Base-by-base conservation (phyloP, 2,329 filamentous ascomycete genomes). In the Scytalidium sp. region DNA sequence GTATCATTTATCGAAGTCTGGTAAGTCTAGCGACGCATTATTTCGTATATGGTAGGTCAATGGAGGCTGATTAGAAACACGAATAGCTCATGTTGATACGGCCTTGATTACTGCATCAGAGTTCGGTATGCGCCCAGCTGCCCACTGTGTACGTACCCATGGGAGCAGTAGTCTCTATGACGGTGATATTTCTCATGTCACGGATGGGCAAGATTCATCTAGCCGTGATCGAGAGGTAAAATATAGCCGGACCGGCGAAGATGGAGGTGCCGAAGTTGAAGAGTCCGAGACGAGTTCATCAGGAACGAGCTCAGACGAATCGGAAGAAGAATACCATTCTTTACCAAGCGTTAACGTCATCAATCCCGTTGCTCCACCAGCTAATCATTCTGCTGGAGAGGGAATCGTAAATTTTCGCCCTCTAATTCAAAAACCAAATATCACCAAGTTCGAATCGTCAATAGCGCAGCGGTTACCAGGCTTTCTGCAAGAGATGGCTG, bases 331-430 rank as follows among this genome's bases (percentile, higher is more conserved):
- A 15, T 4, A 36, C 32, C 5, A 36, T 36, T 36, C 32, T 36
- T n/a, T 36, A 9, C 32, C 32, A 5, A 36, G 32, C 32, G 17
- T 36, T 15, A 36, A n/a, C 17, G 32, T 36, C 13, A 36, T 36
- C 5, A 36, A 15, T 4, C 32, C 32, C 17, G 17, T n/a, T n/a
- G 32, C 32, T 9, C 17, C 32, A 8, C 32, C 32, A 5, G 7
- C 32, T 36, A 8, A n/a, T n/a, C 32, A 15, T n/a, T n/a, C n/a
- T n/a, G 8, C 7, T n/a, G 20, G 41, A 43, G 19, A 43, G 17
- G 51, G 50, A 36, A 55, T 59, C 21, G 48, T 50, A 20, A 57
- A 58, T 44, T 46, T 58, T 45, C 52, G 52, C n/a, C 56, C 57
- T 22, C 22, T 45, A 9, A 54, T 53, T 36, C 50, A 55, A 27